Evolutionary conservation across 345 rosid species (phyloP).

Genomic region (Arabis alpina): DNA sequence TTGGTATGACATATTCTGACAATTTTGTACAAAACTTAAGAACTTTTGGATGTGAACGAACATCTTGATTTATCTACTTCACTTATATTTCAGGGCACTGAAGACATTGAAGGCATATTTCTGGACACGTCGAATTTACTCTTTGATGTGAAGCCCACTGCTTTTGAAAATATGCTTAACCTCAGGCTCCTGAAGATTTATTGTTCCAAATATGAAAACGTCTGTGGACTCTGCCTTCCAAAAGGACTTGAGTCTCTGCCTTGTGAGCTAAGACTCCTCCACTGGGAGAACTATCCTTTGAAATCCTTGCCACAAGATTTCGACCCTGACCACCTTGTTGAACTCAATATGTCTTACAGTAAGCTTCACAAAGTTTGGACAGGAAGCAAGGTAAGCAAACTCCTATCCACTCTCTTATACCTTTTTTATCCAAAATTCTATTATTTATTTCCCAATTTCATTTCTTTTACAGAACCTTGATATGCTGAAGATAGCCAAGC

Average conservation of each 20-base stretch:
- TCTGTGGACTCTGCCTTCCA: not conserved
- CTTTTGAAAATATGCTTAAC: conserved; percentile 31
- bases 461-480: conserved; percentile 2
- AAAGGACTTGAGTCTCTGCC: conserved; percentile 26
- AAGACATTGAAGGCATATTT: conserved; percentile 35
- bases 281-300: conserved; percentile 39
- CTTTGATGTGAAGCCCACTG: not conserved
- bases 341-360: conserved; percentile 27
- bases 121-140: not conserved
- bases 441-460: not conserved
- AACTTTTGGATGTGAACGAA: not conserved
- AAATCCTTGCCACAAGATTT: conserved; percentile 19
- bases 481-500: conserved; percentile 16
- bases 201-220: not conserved
- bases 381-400: conserved; percentile 24
- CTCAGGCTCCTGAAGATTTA: conserved; percentile 33
- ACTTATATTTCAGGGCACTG: conserved; percentile 29
- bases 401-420: not conserved
- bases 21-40: not conserved
- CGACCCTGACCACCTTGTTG: conserved; percentile 27
- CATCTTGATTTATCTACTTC: not conserved
- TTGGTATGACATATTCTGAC: not conserved
- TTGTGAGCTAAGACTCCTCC: conserved; percentile 31
- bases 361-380: conserved; percentile 33
- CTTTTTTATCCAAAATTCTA: not conserved